Conservation (phyloP, 2,329 filamentous ascomycete species). For the Nothopassalora personata region DNA sequence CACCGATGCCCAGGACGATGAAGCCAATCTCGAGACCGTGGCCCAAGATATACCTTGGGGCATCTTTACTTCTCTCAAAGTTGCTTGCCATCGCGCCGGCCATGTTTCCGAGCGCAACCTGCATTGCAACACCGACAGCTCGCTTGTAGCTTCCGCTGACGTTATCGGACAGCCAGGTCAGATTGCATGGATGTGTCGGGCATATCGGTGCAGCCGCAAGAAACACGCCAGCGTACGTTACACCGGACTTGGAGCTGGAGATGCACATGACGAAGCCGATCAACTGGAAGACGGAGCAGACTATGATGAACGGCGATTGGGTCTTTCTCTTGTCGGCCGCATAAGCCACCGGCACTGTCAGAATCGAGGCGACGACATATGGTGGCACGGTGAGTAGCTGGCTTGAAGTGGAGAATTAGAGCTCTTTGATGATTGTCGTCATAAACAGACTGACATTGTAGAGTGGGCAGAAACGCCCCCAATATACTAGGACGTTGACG, state of each 20-base stretch:
- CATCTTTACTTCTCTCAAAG: slow-evolving; percentile 52
- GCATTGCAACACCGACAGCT: slow-evolving; percentile 46
- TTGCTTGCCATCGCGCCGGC: slow-evolving; percentile 60
- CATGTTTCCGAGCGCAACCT: slow-evolving; percentile 48
- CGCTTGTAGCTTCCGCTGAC: slow-evolving; percentile 50
- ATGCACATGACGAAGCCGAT: slow-evolving; percentile 28
- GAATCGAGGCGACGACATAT: too few species aligned
- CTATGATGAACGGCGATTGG: too few species aligned
- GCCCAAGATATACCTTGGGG: too few species aligned
- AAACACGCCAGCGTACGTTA: slow-evolving; percentile 20
- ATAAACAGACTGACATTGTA: too few species aligned
- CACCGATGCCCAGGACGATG: too few species aligned
- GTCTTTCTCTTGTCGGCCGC: too few species aligned
- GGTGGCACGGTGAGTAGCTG: slow-evolving; percentile 22
- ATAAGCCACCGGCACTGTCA: too few species aligned
- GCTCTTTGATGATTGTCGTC: too few species aligned
- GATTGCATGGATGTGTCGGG: slow-evolving; percentile 17
- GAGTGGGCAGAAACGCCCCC: too few species aligned
- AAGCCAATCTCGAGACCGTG: too few species aligned
- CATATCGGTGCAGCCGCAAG: slow-evolving; percentile 22
- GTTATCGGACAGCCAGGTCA: slow-evolving; percentile 40
- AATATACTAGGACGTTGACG: too few species aligned
- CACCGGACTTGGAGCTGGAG: background rate
- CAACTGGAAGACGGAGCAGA: too few species aligned
- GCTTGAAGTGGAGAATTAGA: background rate